phyloP scores from a whole-genome alignment of 768 basidiomycete species.

The Tricholoma furcatifolium region DNA sequence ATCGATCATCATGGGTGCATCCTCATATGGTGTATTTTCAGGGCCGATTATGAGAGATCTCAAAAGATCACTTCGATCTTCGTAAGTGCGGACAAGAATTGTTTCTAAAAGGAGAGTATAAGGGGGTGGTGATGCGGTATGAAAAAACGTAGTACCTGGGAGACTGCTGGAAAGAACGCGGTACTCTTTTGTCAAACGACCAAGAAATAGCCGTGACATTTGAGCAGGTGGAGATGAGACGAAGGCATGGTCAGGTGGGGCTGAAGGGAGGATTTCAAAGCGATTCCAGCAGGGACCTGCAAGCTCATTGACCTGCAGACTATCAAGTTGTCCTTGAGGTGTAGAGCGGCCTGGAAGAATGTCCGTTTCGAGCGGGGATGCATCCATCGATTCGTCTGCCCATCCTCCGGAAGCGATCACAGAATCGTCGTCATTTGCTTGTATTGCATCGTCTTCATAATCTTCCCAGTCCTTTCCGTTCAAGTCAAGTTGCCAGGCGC shows the following conservation, averaged over 20 bases:
- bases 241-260: conserved; percentile 84
- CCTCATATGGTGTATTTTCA: conserved; percentile 92
- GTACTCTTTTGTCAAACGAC: conserved; percentile 82
- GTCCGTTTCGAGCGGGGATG: not conserved
- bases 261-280: conserved; percentile 76
- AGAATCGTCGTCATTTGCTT: conserved; percentile 15
- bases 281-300: conserved; percentile 63
- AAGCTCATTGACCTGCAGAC: conserved; percentile 4
- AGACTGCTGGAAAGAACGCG: conserved; percentile 73
- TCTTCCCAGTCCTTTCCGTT: conserved; percentile 41
- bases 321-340: not conserved
- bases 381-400: conserved; percentile 14
- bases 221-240: conserved; percentile 56
- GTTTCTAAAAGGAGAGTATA: conserved; percentile 50
- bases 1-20: conserved; percentile 94
- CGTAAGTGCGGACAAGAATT: conserved; percentile 87
- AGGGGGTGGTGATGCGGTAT: not conserved
- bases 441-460: conserved; percentile 27
- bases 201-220: conserved; percentile 71
- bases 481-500: conserved; percentile 45
- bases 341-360: not conserved
- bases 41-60: conserved; percentile 90
- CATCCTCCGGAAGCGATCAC: conserved; percentile 19
- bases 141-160: conserved; percentile 58
- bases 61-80: conserved; percentile 84